phyloP scores from a whole-genome alignment of 495 filamentous ascomycete genomes.

The Rusavskia elegans region DNA sequence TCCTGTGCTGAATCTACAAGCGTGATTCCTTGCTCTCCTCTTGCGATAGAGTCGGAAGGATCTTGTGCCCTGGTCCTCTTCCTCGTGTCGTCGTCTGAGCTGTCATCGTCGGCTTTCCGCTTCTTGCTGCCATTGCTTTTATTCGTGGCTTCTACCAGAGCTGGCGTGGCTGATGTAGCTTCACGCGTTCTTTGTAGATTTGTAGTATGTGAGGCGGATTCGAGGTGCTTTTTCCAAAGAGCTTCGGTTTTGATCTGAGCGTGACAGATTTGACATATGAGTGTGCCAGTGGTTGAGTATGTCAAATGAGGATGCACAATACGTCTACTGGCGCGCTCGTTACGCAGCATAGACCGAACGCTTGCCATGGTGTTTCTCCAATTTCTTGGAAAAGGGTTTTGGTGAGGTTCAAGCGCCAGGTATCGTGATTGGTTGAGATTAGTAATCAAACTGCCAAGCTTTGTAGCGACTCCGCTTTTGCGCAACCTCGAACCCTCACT shows the following conservation, averaged over 20 bases:
- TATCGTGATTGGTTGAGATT: neutral
- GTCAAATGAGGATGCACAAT: slow-evolving; percentile 49
- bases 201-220: slow-evolving; percentile 28
- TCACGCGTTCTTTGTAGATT: slow-evolving; percentile 7
- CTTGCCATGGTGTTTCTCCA: slow-evolving; percentile 47
- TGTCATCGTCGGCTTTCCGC: slow-evolving; percentile 35
- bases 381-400: no score
- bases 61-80: slow-evolving; percentile 22
- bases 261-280: slow-evolving; percentile 43
- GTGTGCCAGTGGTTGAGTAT: slow-evolving; percentile 42
- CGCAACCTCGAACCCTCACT: no score
- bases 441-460: no score
- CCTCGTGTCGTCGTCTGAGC: slow-evolving; percentile 19
- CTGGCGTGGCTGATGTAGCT: slow-evolving; percentile 4
- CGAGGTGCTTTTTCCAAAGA: slow-evolving; percentile 42
- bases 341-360: slow-evolving; percentile 65
- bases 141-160: neutral
- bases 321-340: slow-evolving; percentile 61
- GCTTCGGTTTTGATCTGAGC: slow-evolving; percentile 43
- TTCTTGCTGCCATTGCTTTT: slow-evolving; percentile 7
- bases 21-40: slow-evolving; percentile 2
- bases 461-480: no score
- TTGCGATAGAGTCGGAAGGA: neutral
- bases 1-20: neutral
- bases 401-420: no score